Conservation (phyloP, 306 rosid species). For the Glycyrrhiza uralensis region DNA sequence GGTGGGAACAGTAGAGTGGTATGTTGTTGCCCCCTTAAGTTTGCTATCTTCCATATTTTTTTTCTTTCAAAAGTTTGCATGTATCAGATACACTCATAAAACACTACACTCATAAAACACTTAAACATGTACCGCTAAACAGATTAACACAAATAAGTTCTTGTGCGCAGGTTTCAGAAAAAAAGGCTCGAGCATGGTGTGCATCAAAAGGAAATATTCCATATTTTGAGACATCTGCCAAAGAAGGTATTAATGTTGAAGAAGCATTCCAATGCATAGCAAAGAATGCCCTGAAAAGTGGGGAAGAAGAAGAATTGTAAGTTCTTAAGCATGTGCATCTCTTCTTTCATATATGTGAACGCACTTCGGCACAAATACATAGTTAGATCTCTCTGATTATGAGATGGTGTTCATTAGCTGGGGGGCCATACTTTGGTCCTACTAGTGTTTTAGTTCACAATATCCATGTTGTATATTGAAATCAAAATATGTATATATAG, state of each 20-base stretch:
- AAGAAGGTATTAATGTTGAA: conserved; percentile 96
- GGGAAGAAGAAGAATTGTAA: conserved; percentile 99
- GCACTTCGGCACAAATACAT: neutral
- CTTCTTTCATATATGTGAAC: conserved; percentile 18
- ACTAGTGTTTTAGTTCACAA: neutral
- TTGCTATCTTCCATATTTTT: neutral
- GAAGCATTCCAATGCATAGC: conserved; percentile 98
- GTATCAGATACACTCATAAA: neutral
- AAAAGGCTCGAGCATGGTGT: conserved; percentile 99
- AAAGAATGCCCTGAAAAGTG: conserved; percentile 89
- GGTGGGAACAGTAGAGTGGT: conserved; percentile 99
- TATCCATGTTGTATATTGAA: conserved; percentile 2
- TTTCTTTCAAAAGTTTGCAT: neutral
- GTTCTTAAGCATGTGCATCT: conserved; percentile 29
- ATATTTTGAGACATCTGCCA: conserved; percentile 97
- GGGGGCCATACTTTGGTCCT: neutral
- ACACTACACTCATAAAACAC: neutral
- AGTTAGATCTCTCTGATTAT: conserved; percentile 5
- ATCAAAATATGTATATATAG: neutral
- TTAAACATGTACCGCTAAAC: neutral
- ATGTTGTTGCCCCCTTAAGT: conserved; percentile 28
- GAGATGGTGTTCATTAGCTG: conserved; percentile 12
- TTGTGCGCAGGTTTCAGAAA: conserved; percentile 75
- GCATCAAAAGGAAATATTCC: conserved; percentile 98
- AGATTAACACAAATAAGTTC: conserved; percentile 12